Percentiles rank a stretch among this genome's conserved stretches.
phyloP scores from a whole-genome alignment of 2,329 filamentous ascomycete genomes.

The Fusarium humuli region DNA sequence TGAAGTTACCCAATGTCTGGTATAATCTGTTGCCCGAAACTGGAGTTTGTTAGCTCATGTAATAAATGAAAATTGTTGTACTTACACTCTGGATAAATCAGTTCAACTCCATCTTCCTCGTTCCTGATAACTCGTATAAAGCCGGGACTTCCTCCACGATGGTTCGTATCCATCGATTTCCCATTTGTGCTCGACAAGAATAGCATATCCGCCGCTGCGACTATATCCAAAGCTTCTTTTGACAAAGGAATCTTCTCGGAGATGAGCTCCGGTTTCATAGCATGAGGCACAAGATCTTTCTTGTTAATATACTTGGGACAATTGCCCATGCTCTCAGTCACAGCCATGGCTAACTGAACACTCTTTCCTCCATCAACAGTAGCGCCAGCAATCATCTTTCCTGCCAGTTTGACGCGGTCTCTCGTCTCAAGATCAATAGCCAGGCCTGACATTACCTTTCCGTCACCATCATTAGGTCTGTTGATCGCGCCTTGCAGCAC shows the following conservation, averaged over 20 bases:
- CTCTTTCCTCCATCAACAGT: slow-evolving; percentile 55
- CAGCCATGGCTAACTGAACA: slow-evolving; percentile 71
- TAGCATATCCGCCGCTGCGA: slow-evolving; percentile 77
- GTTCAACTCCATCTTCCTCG: slow-evolving; percentile 56
- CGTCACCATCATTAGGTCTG: slow-evolving; percentile 53
- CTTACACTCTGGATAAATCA: slow-evolving; percentile 81
- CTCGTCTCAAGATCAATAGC: slow-evolving; percentile 65
- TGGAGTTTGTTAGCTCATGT: too few relatives aligned
- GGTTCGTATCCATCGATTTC: slow-evolving; percentile 83
- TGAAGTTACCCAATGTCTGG: slow-evolving; percentile 83
- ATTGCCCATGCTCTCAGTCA: slow-evolving; percentile 81
- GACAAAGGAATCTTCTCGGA: slow-evolving; percentile 59
- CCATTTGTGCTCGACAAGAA: slow-evolving; percentile 78
- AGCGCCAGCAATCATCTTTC: slow-evolving; percentile 74
- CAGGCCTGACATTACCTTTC: slow-evolving; percentile 61
- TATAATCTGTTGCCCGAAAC: slow-evolving; percentile 85
- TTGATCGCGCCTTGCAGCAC: slow-evolving; percentile 48
- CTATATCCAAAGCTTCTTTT: slow-evolving; percentile 66
- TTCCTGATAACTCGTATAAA: slow-evolving; percentile 78
- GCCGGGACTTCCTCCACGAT: slow-evolving; percentile 78
- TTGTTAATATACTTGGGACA: slow-evolving; percentile 90
- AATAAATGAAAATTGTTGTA: not conserved
- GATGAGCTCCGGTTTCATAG: slow-evolving; percentile 63
- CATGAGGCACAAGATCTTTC: slow-evolving; percentile 67
- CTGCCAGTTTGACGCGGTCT: slow-evolving; percentile 79